Evolutionary conservation across 768 basidiomycete genomes (phyloP), one percentile per base, ranked within the genome.

Genomic region (Pleurotus giganteus): DNA sequence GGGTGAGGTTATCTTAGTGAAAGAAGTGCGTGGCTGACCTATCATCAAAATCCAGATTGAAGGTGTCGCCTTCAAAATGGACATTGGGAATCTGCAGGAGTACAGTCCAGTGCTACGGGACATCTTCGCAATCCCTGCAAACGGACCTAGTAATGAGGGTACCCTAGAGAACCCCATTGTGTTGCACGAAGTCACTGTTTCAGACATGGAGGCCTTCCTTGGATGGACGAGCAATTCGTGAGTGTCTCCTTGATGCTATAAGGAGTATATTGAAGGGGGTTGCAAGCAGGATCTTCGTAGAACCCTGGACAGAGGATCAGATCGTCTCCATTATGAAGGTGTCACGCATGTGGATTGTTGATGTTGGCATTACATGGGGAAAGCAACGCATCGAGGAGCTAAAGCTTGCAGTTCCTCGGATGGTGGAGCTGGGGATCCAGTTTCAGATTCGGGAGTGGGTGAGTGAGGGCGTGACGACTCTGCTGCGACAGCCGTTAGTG

Each of bases 121-220:
- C 15, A 43, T 58, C 13, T 37, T 36, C 34, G 11, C 15, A 24
- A 44, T 47, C 19, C 53, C 53, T 17, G 24, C 4, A 3, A 13
- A 27, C 11, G 17, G n/a, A 3, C 11, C 21, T 9, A 27, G 24
- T 21, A 19, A 28, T 15, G 56, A 57, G n/a, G 56, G 56, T 24
- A 54, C 56, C 2, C 28, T 11, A 23, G 43, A 55, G 8, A 54
- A 55, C 21, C 57, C 57, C 3, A 36, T 58, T 27, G 31, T 28
- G 4, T 7, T 58, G 4, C 11, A 11, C 8, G 45, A 29, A 4
- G 27, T 55, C n/a, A 41, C 23, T n/a, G n/a, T 26, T 4, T 4
- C 13, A 23, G 44, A 47, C 29, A 34, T 53, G 13, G 43, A 46
- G 29, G 46, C 50, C 2, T 58, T 58, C 36, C 29, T 58, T n/a